phyloP scores from a whole-genome alignment of 106 monocot species.

The Acorus gramineus region DNA sequence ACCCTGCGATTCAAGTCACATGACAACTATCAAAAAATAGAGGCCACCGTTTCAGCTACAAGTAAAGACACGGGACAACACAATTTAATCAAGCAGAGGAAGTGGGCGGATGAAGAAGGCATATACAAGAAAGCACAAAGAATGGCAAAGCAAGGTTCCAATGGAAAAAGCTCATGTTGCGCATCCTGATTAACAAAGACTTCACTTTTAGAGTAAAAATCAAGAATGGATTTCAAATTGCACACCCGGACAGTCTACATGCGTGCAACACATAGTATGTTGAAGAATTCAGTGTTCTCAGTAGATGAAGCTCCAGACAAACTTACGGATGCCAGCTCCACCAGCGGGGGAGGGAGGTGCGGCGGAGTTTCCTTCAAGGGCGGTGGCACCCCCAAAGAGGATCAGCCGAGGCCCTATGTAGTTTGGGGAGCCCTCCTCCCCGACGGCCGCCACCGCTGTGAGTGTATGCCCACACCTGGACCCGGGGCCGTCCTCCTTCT shows the following conservation, averaged over 20 bases:
- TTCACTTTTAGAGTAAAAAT: no score
- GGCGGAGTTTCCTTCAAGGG: constrained; percentile 83
- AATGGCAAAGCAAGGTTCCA: no score
- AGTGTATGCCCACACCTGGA: constrained; percentile 94
- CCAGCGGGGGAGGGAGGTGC: constrained; percentile 71
- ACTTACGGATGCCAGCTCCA: constrained; percentile 88
- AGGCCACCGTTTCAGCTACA: no score
- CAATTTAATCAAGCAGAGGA: no score
- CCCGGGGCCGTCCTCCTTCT: constrained; percentile 89
- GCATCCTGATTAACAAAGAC: no score
- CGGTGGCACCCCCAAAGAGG: constrained; percentile 93
- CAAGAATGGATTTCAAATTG: no score
- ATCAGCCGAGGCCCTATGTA: constrained; percentile 79
- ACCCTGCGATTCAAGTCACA: not conserved
- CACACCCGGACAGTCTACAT: not conserved
- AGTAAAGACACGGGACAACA: no score
- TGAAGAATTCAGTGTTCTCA: constrained; percentile 5
- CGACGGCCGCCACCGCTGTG: constrained; percentile 71
- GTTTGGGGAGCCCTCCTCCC: constrained; percentile 70
- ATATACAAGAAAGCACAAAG: no score
- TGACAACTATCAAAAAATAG: no score
- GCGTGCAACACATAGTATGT: not conserved
- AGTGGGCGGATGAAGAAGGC: no score
- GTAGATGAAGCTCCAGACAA: not conserved
- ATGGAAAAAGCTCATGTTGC: no score